These are phyloP conservation scores for Aristolochia californica DNA, from an alignment of 164 flowering plant species.

Conservation along the genomic window DNA sequence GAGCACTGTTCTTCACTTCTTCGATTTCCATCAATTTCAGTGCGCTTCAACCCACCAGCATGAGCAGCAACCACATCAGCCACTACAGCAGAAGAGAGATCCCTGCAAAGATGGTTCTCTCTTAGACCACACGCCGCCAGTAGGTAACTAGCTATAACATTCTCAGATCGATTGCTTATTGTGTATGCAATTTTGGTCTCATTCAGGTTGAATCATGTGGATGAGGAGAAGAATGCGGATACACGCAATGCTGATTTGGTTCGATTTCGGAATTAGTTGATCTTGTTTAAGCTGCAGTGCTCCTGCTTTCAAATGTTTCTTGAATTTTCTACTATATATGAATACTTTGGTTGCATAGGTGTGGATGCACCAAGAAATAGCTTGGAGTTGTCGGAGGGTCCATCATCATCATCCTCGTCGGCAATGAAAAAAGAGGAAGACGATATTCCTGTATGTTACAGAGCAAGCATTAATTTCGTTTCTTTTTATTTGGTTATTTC, in stretches of 20 bases:
- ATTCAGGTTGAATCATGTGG: too few relatives aligned
- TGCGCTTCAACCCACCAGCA: background rate
- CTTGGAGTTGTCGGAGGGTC: constrained; percentile 42
- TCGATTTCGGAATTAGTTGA: background rate
- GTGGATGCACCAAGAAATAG: constrained; percentile 83
- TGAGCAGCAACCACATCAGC: background rate
- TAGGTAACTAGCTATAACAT: background rate
- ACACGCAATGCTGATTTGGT: background rate
- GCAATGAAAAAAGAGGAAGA: constrained; percentile 21
- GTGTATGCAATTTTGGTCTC: too few relatives aligned
- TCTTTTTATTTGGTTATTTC: background rate
- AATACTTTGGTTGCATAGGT: too few relatives aligned
- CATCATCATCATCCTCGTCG: constrained; percentile 14
- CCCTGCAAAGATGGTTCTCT: background rate
- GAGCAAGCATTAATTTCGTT: background rate
- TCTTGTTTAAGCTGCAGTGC: background rate
- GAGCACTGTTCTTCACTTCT: constrained; percentile 3
- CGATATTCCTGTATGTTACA: constrained; percentile 38
- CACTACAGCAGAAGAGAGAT: background rate
- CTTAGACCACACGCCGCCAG: background rate
- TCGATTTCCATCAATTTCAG: constrained; percentile 7
- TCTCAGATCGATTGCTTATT: too few relatives aligned
- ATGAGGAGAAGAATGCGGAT: too few relatives aligned
- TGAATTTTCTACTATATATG: too few relatives aligned
- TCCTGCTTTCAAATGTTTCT: background rate